Evolutionary conservation across 139 green algal genomes (phyloP), one percentile per base, ranked within the genome.

Genomic region (Yamagishiella unicocca): DNA sequence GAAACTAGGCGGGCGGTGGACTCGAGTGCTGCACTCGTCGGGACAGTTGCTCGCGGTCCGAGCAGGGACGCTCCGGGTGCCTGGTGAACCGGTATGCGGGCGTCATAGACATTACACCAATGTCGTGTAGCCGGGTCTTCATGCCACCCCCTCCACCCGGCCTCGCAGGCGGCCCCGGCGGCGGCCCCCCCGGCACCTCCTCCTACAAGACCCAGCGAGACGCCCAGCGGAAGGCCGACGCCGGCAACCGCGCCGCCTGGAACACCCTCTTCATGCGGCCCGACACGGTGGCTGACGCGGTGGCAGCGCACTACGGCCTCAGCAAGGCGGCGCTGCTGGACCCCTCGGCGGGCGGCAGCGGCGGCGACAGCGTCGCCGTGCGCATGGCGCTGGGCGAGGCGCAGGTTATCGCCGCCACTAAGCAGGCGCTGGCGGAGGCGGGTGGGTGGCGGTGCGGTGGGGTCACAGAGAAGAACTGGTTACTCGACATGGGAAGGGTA

Each of bases 211-310:
- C 78, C 5, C 40, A 95, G 67, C 92, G 91, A 42, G 97, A 97
- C 66, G 94, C 89, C 25, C 64, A 94, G 89, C 80, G 94, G n/a
- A 98, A 97, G 80, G 93, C 87, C 1, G 91, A 97, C 33, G 95
- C 95, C 84, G 91, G 91, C 67, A 96, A 98, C 88, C 92, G 92
- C 21, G 90, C 91, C 2, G 93, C 98, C 1, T 99, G 98, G 98
- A 99, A 97, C 93, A 96, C 94, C 6, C 92, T 99, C n/a, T 99
- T 99, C 93, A 99, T 99, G 95, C 92, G 98, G 21, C 50, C 95
- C 0, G 98, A 99, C 92, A 99, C 98, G 1, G 97, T 99, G 38
- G 96, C 96, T 7, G 96, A 96, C 70, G 96, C 95, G 21, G 93
- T 99, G 27, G 98, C 98, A 2, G 95, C 94, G 50, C 93, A 98